Evolutionary conservation across 78 protist species (phyloP).

Genomic region (Dictyostelium firmibasis): DNA sequence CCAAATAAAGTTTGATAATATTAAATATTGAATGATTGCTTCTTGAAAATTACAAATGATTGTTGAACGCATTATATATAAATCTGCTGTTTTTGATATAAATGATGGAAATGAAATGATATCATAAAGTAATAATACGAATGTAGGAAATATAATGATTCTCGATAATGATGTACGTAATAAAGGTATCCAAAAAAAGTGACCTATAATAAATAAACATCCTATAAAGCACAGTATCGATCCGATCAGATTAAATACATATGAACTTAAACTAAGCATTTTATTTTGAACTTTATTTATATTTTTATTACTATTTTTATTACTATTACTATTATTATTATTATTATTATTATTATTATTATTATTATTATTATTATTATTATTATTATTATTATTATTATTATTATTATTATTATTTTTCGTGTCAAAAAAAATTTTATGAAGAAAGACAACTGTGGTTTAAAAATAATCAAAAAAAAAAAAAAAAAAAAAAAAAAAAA

Average conservation of each 20-base stretch:
- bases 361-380: background rate
- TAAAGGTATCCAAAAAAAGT: constrained; percentile 40
- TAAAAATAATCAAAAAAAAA: background rate
- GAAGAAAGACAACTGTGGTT: background rate
- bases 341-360: background rate
- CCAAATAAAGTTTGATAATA: constrained; percentile 65
- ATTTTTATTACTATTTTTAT: background rate
- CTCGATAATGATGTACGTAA: constrained; percentile 37
- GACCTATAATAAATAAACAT: constrained; percentile 27
- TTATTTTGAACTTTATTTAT: too few species aligned
- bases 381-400: background rate
- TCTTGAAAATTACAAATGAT: constrained; percentile 35
- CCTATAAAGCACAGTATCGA: constrained; percentile 30
- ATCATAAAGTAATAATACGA: background rate
- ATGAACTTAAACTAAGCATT: constrained; percentile 9
- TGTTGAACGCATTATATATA: constrained; percentile 3
- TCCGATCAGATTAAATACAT: background rate
- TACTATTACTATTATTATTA: background rate
- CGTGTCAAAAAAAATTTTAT: background rate
- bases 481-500: background rate
- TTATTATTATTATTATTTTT: background rate
- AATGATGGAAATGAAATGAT: constrained; percentile 28
- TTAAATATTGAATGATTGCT: constrained; percentile 42
- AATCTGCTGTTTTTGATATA: background rate
- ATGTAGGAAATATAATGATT: constrained; percentile 48